Evolutionary conservation across 345 rosid species (phyloP).

Genomic region (Moricandia arvensis): DNA sequence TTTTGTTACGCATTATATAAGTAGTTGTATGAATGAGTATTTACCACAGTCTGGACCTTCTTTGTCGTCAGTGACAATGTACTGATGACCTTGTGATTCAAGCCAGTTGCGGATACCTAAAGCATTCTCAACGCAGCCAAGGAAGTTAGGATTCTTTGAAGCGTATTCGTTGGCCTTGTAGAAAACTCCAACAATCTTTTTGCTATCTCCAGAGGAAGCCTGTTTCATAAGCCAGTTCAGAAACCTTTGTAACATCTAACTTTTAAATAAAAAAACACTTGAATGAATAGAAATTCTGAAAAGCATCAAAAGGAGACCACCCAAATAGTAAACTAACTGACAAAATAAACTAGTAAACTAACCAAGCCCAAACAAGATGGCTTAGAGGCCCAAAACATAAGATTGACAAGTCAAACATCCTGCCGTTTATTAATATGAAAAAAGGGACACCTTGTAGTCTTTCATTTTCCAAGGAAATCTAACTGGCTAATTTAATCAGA

Average conservation of each 20-base stretch:
- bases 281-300: not conserved
- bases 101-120: constrained; percentile 80
- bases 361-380: constrained; percentile 4
- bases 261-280: not conserved
- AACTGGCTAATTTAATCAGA: not conserved
- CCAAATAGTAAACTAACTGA: not conserved
- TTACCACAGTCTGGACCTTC: constrained; percentile 77
- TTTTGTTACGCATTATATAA: not conserved
- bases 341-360: not conserved
- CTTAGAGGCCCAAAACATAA: not conserved
- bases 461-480: not conserved
- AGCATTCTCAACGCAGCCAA: constrained; percentile 75
- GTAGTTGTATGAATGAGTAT: not conserved
- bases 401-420: not conserved
- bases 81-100: constrained; percentile 81
- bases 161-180: constrained; percentile 90
- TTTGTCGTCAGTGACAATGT: constrained; percentile 89
- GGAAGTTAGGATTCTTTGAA: constrained; percentile 66
- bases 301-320: not conserved
- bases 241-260: not conserved
- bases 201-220: constrained; percentile 73
- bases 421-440: not conserved
- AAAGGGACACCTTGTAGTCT: constrained; percentile 12
- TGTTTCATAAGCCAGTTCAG: constrained; percentile 30
- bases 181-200: constrained; percentile 94